Base-by-base conservation (phyloP, 2,329 filamentous ascomycete genomes). In the Gremmenia infestans region DNA sequence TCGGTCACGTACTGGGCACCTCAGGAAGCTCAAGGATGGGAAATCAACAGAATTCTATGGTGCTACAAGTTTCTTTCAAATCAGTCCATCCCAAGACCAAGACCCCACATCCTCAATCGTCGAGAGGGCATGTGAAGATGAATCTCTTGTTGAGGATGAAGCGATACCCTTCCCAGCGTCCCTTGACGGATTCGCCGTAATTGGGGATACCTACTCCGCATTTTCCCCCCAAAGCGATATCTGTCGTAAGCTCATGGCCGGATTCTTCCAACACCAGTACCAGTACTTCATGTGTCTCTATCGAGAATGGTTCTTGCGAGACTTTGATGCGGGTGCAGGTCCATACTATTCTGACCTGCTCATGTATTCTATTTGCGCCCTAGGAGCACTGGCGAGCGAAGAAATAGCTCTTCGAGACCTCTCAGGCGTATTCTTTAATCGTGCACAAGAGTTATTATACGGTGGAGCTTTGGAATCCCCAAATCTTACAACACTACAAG, bases 211-310 rank as follows among this genome's bases (percentile, higher is more conserved):
- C 7, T 17, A 19, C 1, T 54, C 56, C 7, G 65, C 69, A 62
- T 76, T 74, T 59, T 69, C 71, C n/a, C 74, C 75, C 3, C 72
- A 76, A 25, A 74, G 77, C 50, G 72, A 76, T 22, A 72, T 71
- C 15, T 77, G 73, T 12, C 75, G 73, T 53, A 65, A 68, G 17
- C 69, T 78, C 48, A 78, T 79, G 75, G 73, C 75, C 0, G 69
- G 68, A 3, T 80, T 79, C 60, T 80, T 80, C 64, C 71, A 73
- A 52, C 67, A 74, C 39, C 72, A 77, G 22, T 80, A 79, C 50
- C 72, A 75, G 37, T 78, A 77, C 58, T 72, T 76, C 60, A 78
- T 79, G 75, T 73, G 75, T 54, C 68, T 80, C 2, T 79, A 80
- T 56, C 71, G 77, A 32, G 77, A 79, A 60, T 78, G 74, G 57